Percentiles rank a stretch among this genome's conserved stretches.
phyloP scores from a whole-genome alignment of 1,284 basidiomycete species.

The Somion occarium region DNA sequence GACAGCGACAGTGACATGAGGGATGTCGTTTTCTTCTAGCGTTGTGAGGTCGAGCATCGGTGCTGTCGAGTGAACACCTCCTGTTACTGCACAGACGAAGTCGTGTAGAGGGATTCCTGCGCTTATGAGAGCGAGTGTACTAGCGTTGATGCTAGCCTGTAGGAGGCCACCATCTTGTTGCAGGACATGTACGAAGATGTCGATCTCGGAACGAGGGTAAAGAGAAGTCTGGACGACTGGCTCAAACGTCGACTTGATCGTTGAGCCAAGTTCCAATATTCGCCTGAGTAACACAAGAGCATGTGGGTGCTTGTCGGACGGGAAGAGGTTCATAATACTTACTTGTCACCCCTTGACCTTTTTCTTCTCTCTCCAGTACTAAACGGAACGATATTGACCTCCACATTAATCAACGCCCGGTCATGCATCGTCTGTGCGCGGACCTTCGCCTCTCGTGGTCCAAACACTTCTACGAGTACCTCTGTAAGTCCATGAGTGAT shows the following conservation, averaged over 20 bases:
- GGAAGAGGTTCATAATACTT: constrained; percentile 28
- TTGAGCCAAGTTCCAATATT: constrained; percentile 80
- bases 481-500: constrained; percentile 89
- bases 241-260: constrained; percentile 92
- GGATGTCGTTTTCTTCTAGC: constrained; percentile 88
- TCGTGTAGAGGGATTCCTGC: constrained; percentile 91
- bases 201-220: constrained; percentile 92
- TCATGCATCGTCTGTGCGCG: constrained; percentile 76
- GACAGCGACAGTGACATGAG: constrained; percentile 83
- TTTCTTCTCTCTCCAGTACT: constrained; percentile 78
- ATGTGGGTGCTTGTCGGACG: not conserved
- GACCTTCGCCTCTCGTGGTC: constrained; percentile 84
- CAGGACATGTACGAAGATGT: constrained; percentile 89
- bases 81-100: constrained; percentile 84
- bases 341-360: constrained; percentile 85
- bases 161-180: constrained; percentile 92
- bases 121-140: constrained; percentile 85
- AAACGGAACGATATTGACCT: constrained; percentile 82
- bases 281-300: constrained; percentile 50
- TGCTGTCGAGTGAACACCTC: constrained; percentile 74
- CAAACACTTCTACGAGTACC: constrained; percentile 84
- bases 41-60: constrained; percentile 84
- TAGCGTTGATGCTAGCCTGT: constrained; percentile 93
- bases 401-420: constrained; percentile 81
- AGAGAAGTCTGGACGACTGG: constrained; percentile 88